Evolutionary conservation across 768 basidiomycete genomes (phyloP), one percentile per base, ranked within the genome.

Genomic region (Kwoniella botswanensis): DNA sequence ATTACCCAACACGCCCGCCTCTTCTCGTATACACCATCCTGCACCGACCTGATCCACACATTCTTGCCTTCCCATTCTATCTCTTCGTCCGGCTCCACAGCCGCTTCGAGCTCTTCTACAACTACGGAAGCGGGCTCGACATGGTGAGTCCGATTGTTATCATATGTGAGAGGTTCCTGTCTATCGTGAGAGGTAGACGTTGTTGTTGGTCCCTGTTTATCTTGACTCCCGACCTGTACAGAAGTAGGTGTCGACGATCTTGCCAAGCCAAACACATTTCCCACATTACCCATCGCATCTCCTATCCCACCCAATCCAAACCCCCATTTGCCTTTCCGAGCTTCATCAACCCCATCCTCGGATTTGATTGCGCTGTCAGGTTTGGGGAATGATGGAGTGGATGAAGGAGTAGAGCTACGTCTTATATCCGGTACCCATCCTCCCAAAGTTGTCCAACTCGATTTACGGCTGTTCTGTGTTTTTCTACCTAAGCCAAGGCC

Each of bases 401-500:
- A 42, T 18, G 56, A 57, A 17, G 71, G 63, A 1, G 70, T 71
- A 13, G 67, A 60, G 13, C 24, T 44, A 17, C 65, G 60, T 10
- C 65, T 65, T 2, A 75, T 46, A 4, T 55, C 63, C 5, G 77
- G 75, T 35, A 79, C 75, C 77, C 77, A 79, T 12, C 75, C 70
- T 3, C 67, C 61, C 3, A 75, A 63, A 1, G 69, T 71, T 17
- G 72, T 55, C 78, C 78, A 79, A 35, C 73, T 76, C 2, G 70
- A 42, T 53, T 75, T 76, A 17, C 78, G 63, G 2, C 42, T 12
- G 24, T 12, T 65, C 46, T 59, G 21, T 29, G 35, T 21, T n/a
- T 44, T 68, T 4, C 63, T 44, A 4, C 67, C 58, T 26, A 46
- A 15, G 1, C 61, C 58, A 10, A 46, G 7, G n/a, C 61, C 67